Percentiles rank a stretch among this genome's conserved stretches.
These are phyloP conservation scores for Phytopythium litorale DNA, from an alignment of 352 stramenopile genomes.

Conservation along the genomic window DNA sequence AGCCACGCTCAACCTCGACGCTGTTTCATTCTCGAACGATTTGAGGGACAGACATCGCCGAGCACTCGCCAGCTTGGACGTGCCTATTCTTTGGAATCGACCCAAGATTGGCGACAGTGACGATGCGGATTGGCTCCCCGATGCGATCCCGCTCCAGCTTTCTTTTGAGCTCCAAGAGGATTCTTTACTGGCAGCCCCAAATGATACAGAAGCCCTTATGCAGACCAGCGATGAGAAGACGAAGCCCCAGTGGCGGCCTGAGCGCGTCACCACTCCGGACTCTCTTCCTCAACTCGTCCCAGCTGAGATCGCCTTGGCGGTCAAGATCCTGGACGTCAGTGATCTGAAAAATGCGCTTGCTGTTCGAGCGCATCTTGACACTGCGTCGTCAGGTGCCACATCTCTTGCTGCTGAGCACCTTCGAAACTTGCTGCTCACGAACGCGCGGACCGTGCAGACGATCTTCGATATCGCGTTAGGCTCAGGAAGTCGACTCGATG, in stretches of 20 bases:
- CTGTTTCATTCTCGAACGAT: not conserved
- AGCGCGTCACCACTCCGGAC: not conserved
- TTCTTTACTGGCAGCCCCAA: not conserved
- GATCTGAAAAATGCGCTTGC: conserved; percentile 1
- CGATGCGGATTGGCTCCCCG: not conserved
- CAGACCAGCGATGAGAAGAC: not conserved
- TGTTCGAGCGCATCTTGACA: not conserved
- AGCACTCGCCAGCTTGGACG: conserved; percentile 5
- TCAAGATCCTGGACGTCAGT: not conserved
- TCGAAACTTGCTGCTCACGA: not conserved
- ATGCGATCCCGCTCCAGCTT: not conserved
- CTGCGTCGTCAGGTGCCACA: not conserved
- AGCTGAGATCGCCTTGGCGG: not conserved
- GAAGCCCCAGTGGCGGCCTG: too few species aligned
- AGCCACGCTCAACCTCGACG: not conserved
- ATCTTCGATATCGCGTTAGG: not conserved
- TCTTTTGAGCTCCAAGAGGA: not conserved
- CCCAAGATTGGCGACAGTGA: not conserved
- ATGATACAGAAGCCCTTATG: not conserved
- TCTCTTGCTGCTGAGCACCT: not conserved
- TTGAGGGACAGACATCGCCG: not conserved
- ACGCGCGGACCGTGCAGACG: not conserved
- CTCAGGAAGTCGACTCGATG: not conserved
- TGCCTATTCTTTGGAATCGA: conserved; percentile 1
- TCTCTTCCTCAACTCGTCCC: not conserved